A percentile compares a stretch with the other conserved stretches of the same genome.
Conservation (phyloP, 257 asterid species). For the Rehmannia glutinosa region DNA sequence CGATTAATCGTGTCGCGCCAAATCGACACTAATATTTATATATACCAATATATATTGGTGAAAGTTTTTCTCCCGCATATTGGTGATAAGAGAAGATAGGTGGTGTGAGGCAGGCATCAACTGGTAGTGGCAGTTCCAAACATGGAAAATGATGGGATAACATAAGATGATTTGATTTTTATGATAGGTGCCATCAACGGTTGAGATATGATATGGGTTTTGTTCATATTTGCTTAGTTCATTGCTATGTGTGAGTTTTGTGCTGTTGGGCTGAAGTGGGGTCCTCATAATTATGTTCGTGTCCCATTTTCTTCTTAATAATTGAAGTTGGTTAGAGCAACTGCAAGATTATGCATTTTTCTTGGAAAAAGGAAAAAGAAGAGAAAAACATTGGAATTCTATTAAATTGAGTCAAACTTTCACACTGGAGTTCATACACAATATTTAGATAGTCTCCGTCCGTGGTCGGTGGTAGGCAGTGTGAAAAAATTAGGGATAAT, state of each 20-base stretch:
- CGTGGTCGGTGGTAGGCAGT: no score
- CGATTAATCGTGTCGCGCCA: no score
- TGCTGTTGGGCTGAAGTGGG: no score
- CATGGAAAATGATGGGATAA: conserved; percentile 1
- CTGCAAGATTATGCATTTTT: no score
- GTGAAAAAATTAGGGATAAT: no score
- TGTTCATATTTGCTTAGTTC: neutral
- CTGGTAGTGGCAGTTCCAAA: neutral
- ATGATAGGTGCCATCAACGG: neutral
- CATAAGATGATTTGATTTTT: no score
- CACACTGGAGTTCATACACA: no score
- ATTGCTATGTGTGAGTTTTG: neutral
- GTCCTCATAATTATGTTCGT: neutral
- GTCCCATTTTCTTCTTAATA: conserved; percentile 6
- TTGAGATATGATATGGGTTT: neutral
- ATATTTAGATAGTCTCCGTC: no score
- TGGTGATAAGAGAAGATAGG: neutral
- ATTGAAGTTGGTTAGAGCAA: conserved; percentile 4
- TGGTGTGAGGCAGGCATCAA: neutral
- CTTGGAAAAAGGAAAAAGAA: no score
- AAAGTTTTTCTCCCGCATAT: neutral
- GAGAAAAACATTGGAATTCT: no score
- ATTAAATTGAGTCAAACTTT: neutral
- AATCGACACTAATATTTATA: no score
- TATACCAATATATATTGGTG: neutral